Evolutionary conservation across 495 filamentous ascomycete genomes (phyloP).

Genomic region (Daldinia caldariorum): DNA sequence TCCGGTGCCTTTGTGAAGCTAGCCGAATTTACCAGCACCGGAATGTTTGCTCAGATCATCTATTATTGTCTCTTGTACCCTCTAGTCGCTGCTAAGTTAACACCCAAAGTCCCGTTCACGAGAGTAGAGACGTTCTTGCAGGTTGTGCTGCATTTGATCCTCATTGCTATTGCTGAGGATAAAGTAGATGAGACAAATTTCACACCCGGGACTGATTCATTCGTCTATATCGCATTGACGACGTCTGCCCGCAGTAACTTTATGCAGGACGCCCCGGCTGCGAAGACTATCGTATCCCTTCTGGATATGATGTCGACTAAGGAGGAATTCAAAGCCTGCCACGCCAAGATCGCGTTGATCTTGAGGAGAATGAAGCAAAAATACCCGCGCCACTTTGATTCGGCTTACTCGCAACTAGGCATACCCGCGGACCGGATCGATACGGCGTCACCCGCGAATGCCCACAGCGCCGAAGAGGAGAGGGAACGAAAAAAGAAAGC

Average conservation of each 20-base stretch:
- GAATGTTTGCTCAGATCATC: slow-evolving; percentile 89
- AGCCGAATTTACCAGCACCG: slow-evolving; percentile 77
- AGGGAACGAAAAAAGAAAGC: slow-evolving; percentile 88
- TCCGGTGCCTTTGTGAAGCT: slow-evolving; percentile 80
- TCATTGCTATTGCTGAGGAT: slow-evolving; percentile 87
- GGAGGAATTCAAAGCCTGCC: slow-evolving; percentile 78
- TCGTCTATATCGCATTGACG: slow-evolving; percentile 73
- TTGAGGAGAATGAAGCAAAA: slow-evolving; percentile 89
- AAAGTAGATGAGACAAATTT: slow-evolving; percentile 64
- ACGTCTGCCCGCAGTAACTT: slow-evolving; percentile 66
- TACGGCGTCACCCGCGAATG: slow-evolving; percentile 63
- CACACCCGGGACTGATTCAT: slow-evolving; percentile 61
- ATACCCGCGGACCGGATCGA: slow-evolving; percentile 62
- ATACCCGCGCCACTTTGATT: slow-evolving; percentile 72
- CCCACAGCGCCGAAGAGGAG: slow-evolving; percentile 69
- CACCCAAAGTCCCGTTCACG: slow-evolving; percentile 77
- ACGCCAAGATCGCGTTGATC: slow-evolving; percentile 84
- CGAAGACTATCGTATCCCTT: slow-evolving; percentile 76
- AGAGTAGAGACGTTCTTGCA: slow-evolving; percentile 91
- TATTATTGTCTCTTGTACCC: slow-evolving; percentile 87
- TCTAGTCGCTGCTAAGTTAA: slow-evolving; percentile 69
- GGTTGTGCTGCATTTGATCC: slow-evolving; percentile 84
- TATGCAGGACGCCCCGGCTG: slow-evolving; percentile 56
- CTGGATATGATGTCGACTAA: slow-evolving; percentile 78
- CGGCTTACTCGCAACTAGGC: slow-evolving; percentile 62